These are phyloP conservation scores for Microbotryum saponariae DNA, from an alignment of 1,284 basidiomycete species.

Conservation along the genomic window DNA sequence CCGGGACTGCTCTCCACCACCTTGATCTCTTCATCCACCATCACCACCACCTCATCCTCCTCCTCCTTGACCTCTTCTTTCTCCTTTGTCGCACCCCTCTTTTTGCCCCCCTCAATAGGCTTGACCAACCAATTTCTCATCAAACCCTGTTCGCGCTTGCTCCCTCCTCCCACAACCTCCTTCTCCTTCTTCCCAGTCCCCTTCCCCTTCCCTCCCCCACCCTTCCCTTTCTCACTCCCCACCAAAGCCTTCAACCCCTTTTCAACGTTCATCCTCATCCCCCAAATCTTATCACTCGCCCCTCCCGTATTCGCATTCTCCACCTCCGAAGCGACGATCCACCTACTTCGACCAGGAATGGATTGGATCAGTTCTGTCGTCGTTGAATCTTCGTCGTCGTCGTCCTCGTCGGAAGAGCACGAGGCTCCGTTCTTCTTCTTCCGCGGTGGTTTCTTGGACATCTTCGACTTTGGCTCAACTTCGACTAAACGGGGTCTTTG, in stretches of 20 bases:
- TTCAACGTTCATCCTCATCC: conserved; percentile 3
- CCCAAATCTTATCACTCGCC: conserved; percentile 28
- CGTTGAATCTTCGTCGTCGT: not conserved
- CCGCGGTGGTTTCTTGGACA: not conserved
- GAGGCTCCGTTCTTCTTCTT: conserved; percentile 2
- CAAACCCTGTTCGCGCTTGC: not conserved
- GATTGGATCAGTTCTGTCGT: conserved; percentile 10
- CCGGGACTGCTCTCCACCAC: not conserved
- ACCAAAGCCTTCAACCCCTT: not conserved
- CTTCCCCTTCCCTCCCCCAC: not conserved
- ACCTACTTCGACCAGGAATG: conserved; percentile 39
- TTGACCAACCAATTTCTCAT: not conserved
- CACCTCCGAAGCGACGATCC: conserved; percentile 54
- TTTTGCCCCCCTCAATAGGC: not conserved
- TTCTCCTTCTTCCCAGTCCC: conserved; percentile 7
- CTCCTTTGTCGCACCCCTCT: not conserved
- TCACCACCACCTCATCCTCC: conserved; percentile 7
- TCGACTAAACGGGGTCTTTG: not conserved
- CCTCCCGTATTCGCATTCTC: conserved; percentile 48
- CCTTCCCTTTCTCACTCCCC: not conserved
- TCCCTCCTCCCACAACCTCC: not conserved
- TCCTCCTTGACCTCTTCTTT: conserved; percentile 7
- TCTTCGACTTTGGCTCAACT: not conserved
- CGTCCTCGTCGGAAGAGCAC: not conserved
- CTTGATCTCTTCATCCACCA: conserved; percentile 4